These are phyloP conservation scores for Ustilago trichophora DNA, from an alignment of 1,284 basidiomycete species.

Conservation along the genomic window DNA sequence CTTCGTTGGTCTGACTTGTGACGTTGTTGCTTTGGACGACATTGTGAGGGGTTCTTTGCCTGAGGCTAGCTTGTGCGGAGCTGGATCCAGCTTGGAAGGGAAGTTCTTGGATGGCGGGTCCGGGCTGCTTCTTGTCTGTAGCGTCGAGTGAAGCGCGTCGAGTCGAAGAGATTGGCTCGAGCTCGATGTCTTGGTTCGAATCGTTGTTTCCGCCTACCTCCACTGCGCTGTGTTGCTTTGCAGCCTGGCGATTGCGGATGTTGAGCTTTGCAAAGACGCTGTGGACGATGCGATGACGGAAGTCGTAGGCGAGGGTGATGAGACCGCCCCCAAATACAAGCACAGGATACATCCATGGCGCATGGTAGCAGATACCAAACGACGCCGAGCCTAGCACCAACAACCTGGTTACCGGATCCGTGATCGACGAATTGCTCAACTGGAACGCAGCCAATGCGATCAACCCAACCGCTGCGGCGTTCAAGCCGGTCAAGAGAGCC, in stretches of 20 bases:
- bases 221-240: not conserved
- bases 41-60: conserved; percentile 15
- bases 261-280: not conserved
- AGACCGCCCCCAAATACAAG: conserved; percentile 66
- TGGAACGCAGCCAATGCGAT: conserved; percentile 73
- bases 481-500: conserved; percentile 72
- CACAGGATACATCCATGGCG: conserved; percentile 67
- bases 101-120: conserved; percentile 8
- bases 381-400: conserved; percentile 70
- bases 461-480: conserved; percentile 73
- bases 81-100: conserved; percentile 11
- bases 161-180: conserved; percentile 16
- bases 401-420: conserved; percentile 70
- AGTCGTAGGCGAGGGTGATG: conserved; percentile 65
- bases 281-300: conserved; percentile 30
- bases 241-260: not conserved
- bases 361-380: conserved; percentile 72
- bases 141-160: conserved; percentile 7
- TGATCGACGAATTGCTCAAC: conserved; percentile 70
- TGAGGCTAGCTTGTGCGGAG: not conserved
- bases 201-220: not conserved
- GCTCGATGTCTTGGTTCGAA: conserved; percentile 36
- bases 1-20: not conserved
- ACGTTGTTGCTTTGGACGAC: not conserved
- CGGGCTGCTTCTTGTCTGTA: conserved; percentile 16